Percentiles rank a stretch among this genome's conserved stretches.
Conservation (phyloP, 768 basidiomycete species). For the Agaricus subrufescens region DNA sequence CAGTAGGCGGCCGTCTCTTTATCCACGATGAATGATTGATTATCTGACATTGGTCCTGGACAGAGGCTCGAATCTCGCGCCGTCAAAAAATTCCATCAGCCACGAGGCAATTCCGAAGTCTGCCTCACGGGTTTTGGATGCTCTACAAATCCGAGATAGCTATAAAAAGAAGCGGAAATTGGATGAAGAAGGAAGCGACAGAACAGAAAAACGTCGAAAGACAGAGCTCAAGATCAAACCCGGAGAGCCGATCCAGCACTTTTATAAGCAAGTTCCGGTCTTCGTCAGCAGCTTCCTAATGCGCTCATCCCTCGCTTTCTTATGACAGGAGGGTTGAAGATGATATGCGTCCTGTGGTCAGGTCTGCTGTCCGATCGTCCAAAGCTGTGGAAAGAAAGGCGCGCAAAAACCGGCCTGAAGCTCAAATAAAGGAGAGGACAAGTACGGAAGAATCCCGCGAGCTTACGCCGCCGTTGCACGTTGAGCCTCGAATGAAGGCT, state of each 20-base stretch:
- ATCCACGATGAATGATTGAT: background rate
- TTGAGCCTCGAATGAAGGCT: constrained; percentile 2
- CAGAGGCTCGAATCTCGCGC: constrained; percentile 51
- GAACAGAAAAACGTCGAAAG: constrained; percentile 28
- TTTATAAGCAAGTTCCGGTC: constrained; percentile 51
- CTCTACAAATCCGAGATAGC: constrained; percentile 50
- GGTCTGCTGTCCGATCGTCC: constrained; percentile 55
- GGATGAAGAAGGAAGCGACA: constrained; percentile 21
- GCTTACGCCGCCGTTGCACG: constrained; percentile 13
- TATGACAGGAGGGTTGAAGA: constrained; percentile 63
- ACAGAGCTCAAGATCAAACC: constrained; percentile 46
- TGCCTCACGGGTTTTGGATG: constrained; percentile 59
- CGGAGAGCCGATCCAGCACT: constrained; percentile 71
- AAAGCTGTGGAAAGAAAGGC: constrained; percentile 44
- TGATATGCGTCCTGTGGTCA: constrained; percentile 61
- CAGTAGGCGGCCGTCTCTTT: constrained; percentile 29
- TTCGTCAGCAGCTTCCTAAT: background rate
- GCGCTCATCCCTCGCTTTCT: background rate
- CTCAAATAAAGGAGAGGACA: constrained; percentile 18
- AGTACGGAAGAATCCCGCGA: constrained; percentile 11
- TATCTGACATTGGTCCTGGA: background rate
- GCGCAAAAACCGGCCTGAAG: constrained; percentile 31
- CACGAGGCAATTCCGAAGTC: constrained; percentile 70
- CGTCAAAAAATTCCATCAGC: constrained; percentile 33
- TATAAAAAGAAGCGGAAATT: constrained; percentile 47